phyloP scores from a whole-genome alignment of 2,329 filamentous ascomycete genomes.

The Colletotrichum melonis region DNA sequence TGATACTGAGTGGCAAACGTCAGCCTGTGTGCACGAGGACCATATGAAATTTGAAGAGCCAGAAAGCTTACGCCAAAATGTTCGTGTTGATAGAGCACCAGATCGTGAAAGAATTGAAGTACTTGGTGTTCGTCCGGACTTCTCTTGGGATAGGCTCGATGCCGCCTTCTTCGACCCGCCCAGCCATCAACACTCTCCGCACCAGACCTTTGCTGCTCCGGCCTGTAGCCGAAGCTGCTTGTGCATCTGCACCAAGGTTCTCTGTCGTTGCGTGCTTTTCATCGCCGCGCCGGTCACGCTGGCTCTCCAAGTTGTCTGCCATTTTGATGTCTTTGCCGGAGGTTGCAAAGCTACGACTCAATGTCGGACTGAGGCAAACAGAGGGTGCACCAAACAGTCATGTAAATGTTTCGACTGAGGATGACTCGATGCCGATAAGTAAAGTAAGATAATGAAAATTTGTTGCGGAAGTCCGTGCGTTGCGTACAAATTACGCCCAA shows the following conservation, averaged over 20 bases:
- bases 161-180: slow-evolving; percentile 44
- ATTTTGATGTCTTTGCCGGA: background rate
- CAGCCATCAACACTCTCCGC: slow-evolving; percentile 25
- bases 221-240: background rate
- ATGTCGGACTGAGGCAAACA: background rate
- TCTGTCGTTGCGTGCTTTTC: slow-evolving; percentile 16
- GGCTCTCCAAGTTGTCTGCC: slow-evolving; percentile 23
- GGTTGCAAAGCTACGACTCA: background rate
- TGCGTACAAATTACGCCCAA: background rate
- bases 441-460: background rate
- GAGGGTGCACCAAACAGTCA: background rate
- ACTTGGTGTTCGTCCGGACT: slow-evolving; percentile 44
- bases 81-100: slow-evolving; percentile 47
- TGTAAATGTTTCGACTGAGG: background rate
- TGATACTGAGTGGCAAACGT: slow-evolving; percentile 42
- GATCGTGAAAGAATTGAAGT: slow-evolving; percentile 45
- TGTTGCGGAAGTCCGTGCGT: background rate
- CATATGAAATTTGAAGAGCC: no score
- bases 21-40: background rate
- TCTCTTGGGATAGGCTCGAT: slow-evolving; percentile 44
- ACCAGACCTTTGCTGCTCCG: slow-evolving; percentile 10
- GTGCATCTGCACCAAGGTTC: background rate
- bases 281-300: background rate
- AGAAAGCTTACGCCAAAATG: slow-evolving; percentile 43
- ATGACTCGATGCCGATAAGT: background rate